Conservation (phyloP, 306 rosid genomes). For the Quercus robur region DNA sequence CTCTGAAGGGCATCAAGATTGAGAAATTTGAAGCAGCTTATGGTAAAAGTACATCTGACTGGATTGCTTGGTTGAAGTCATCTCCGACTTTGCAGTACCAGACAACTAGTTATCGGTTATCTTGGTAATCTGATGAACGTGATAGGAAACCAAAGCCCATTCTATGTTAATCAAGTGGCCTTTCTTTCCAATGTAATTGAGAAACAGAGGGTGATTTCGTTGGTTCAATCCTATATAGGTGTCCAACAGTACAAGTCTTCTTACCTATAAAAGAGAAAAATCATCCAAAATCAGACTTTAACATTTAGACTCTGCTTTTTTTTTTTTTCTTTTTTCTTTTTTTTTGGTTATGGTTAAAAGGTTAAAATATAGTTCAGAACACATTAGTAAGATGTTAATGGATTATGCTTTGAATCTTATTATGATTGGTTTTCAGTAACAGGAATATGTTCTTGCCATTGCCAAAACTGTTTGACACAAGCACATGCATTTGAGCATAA, state of each 20-base stretch:
- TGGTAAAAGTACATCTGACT: neutral
- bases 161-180: neutral
- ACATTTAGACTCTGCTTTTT: neutral
- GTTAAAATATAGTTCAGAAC: no score
- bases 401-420: neutral
- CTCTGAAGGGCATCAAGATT: conserved; percentile 34
- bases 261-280: no score
- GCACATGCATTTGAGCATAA: no score
- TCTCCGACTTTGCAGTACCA: neutral
- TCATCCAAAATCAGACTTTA: no score
- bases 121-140: conserved; percentile 18
- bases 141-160: neutral
- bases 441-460: neutral
- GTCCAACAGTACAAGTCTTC: no score
- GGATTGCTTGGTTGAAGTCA: conserved; percentile 27
- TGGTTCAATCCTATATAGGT: no score
- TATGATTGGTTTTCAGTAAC: neutral
- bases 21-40: conserved; percentile 20
- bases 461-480: no score
- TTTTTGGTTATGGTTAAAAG: neutral
- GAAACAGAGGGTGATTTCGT: neutral
- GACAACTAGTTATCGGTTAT: conserved; percentile 21
- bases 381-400: neutral
- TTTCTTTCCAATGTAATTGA: neutral
- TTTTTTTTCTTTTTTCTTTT: neutral